A percentile compares a stretch with the other conserved stretches of the same genome.
These are phyloP conservation scores for Claviceps humidiphila DNA, from an alignment of 2,329 filamentous ascomycete species.

Conservation along the genomic window DNA sequence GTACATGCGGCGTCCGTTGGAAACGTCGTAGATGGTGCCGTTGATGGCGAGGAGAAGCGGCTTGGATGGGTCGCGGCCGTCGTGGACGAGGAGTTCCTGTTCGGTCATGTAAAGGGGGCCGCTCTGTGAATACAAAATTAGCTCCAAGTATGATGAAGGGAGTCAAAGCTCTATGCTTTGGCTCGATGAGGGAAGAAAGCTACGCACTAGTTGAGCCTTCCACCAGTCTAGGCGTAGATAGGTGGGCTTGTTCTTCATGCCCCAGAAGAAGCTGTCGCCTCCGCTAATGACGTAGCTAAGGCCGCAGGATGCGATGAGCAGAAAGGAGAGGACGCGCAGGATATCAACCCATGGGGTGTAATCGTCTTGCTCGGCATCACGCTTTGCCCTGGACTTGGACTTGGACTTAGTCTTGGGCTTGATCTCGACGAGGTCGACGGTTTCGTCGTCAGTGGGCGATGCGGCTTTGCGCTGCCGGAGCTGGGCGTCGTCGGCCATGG, in stretches of 20 bases:
- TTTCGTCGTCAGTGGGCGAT: constrained; percentile 8
- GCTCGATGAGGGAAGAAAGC: not conserved
- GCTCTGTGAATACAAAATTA: constrained; percentile 19
- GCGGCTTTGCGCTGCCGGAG: constrained; percentile 32
- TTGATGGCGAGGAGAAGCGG: constrained; percentile 89
- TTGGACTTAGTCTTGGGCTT: constrained; percentile 7
- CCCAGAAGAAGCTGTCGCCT: constrained; percentile 59
- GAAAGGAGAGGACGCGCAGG: constrained; percentile 53
- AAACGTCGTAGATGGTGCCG: constrained; percentile 75
- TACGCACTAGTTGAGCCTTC: constrained; percentile 46
- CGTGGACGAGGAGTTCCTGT: constrained; percentile 57
- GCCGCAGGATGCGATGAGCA: constrained; percentile 51
- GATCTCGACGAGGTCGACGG: constrained; percentile 13
- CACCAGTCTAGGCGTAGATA: constrained; percentile 47
- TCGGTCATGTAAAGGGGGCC: constrained; percentile 61
- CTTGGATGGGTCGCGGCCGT: constrained; percentile 59
- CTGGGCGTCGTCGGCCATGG: constrained; percentile 25
- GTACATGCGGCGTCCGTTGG: constrained; percentile 55
- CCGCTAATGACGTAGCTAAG: constrained; percentile 66
- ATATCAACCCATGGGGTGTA: constrained; percentile 48
- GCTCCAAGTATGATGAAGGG: too few relatives aligned
- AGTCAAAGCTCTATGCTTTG: too few relatives aligned
- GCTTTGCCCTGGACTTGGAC: constrained; percentile 8
- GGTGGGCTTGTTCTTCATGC: constrained; percentile 44
- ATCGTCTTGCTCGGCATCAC: constrained; percentile 42